Conservation (phyloP, 495 filamentous ascomycete genomes). For the Oidiodendron maius region DNA sequence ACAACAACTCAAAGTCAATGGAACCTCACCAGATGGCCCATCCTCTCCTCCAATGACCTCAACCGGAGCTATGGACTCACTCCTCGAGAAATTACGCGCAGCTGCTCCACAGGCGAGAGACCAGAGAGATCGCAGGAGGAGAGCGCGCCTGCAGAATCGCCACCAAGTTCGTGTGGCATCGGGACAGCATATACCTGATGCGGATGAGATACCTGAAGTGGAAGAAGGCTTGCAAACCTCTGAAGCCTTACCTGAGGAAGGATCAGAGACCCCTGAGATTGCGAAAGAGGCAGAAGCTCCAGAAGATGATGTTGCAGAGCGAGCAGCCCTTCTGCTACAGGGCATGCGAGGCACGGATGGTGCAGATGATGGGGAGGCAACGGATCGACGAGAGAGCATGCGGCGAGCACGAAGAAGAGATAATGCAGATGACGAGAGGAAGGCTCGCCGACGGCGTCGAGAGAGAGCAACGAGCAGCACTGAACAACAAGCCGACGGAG, state of each 20-base stretch:
- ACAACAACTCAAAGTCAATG: slow-evolving; percentile 53
- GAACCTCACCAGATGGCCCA: slow-evolving; percentile 24
- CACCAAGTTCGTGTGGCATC: slow-evolving; percentile 88
- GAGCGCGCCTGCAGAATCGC: slow-evolving; percentile 82
- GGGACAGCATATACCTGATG: slow-evolving; percentile 75
- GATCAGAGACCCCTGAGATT: slow-evolving; percentile 24
- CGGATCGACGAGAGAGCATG: slow-evolving; percentile 50
- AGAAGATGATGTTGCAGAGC: slow-evolving; percentile 67
- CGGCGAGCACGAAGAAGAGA: slow-evolving; percentile 55
- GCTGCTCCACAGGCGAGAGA: slow-evolving; percentile 86
- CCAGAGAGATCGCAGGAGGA: slow-evolving; percentile 78
- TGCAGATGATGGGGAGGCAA: slow-evolving; percentile 46
- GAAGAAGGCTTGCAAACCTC: slow-evolving; percentile 26
- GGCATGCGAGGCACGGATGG: slow-evolving; percentile 64
- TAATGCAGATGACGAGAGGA: slow-evolving; percentile 65
- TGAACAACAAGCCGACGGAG: slow-evolving; percentile 3
- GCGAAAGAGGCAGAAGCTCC: slow-evolving; percentile 23
- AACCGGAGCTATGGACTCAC: slow-evolving; percentile 90
- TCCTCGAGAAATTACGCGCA: slow-evolving; percentile 93
- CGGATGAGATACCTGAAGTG: slow-evolving; percentile 44
- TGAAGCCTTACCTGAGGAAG: slow-evolving; percentile 16
- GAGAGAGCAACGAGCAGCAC: slow-evolving; percentile 36
- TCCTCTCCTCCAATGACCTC: slow-evolving; percentile 62
- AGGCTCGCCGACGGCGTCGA: slow-evolving; percentile 50
- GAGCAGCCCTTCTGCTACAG: slow-evolving; percentile 76